Conservation (phyloP, 768 basidiomycete species). For the Boletus fagicola region DNA sequence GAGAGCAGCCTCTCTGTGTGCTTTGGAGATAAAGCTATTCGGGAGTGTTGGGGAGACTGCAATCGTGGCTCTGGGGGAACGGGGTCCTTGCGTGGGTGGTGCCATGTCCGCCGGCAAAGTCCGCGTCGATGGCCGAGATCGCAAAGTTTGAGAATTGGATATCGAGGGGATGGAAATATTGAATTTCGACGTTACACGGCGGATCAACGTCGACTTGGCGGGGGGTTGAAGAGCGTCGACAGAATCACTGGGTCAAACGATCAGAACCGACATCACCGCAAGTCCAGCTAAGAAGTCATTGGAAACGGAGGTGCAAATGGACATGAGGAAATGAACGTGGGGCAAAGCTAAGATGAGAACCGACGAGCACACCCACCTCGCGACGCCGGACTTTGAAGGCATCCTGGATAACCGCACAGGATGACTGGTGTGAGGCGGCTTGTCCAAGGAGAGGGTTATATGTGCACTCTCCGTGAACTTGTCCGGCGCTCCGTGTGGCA, state of each 20-base stretch:
- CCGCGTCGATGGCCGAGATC: constrained; percentile 15
- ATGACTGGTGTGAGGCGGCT: background rate
- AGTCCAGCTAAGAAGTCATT: background rate
- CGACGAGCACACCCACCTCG: constrained; percentile 15
- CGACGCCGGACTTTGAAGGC: background rate
- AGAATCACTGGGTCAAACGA: background rate
- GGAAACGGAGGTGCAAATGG: background rate
- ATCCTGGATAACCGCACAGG: constrained; percentile 4
- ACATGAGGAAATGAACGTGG: constrained; percentile 2
- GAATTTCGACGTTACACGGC: constrained; percentile 32
- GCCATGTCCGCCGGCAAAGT: constrained; percentile 4
- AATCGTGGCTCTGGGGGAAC: background rate
- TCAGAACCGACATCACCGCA: constrained; percentile 1
- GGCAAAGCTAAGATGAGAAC: background rate
- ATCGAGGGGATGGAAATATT: constrained; percentile 21
- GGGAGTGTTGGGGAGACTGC: constrained; percentile 20
- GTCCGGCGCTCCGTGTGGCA: background rate
- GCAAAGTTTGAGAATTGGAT: constrained; percentile 3
- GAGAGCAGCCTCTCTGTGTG: constrained; percentile 49
- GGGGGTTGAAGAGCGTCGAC: background rate
- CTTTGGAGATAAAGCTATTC: constrained; percentile 22
- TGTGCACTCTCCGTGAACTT: background rate
- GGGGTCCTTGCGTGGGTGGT: background rate
- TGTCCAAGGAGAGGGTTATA: background rate
- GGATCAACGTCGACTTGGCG: constrained; percentile 24